Evolutionary conservation across 2,329 filamentous ascomycete species (phyloP), one percentile per base, ranked within the genome.

Genomic region (Truncatella angustata): DNA sequence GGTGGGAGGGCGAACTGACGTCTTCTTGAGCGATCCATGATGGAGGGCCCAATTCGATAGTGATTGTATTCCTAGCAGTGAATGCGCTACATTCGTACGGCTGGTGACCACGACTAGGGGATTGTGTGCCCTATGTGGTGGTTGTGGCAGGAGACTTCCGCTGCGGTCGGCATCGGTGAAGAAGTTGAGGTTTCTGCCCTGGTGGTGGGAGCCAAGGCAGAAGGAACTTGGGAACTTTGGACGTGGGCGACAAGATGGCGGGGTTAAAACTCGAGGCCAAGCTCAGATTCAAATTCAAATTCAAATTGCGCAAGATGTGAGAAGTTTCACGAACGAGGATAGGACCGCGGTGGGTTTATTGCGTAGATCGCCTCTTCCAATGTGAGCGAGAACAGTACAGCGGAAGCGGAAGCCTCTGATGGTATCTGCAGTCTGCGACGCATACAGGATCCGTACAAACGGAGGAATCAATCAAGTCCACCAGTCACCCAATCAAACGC

Each of bases 11-110:
- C 44, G 34, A 39, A 68, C 80, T 60, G 60, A 86, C 83, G 81
- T 75, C 84, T 84, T 67, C 80, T 82, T 72, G 75, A 74, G 73
- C 83, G 82, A 77, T 86, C 81, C 83, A 86, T 86, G 63, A 58
- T 67, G 69, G 71, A 73, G 66, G 69, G 70, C 64, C 62, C 61
- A 61, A 60, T 58, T 56, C 56, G 28, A 20, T 55, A 55, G 57
- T 64, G 61, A 58, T 65, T 62, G 61, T 63, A 58, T 55, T 48
- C 28, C 52, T 56, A 52, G 39, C 24, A 45, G 49, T 45, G 50
- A 62, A 63, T 66, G 64, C 63, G 70, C 74, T 75, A 77, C 77
- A 79, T 79, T 72, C 76, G 75, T 63, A 58, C 63, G 57, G 56
- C 59, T 57, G 59, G 44, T 56, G 53, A 58, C 63, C 64, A 66